Conservation (phyloP, 83 land plant species). For the Isoetes engelmannii region DNA sequence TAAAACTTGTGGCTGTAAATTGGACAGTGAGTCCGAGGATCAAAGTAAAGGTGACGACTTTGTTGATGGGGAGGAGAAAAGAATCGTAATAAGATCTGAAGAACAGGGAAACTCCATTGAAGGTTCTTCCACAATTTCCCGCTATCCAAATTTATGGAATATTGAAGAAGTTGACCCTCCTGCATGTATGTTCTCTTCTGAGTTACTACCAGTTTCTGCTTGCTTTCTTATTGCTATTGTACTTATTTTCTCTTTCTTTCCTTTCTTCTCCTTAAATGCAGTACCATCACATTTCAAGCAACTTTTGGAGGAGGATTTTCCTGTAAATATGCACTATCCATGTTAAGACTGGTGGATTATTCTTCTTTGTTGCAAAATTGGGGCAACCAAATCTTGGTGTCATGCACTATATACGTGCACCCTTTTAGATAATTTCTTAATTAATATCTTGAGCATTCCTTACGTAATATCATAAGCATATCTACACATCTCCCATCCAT, state of each 20-base stretch:
- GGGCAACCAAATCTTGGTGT: background rate
- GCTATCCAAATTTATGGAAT: constrained; percentile 22
- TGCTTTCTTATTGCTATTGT: background rate
- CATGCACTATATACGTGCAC: background rate
- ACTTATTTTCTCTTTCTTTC: background rate
- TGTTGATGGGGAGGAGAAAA: constrained; percentile 18
- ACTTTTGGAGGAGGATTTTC: constrained; percentile 71
- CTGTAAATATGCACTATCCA: constrained; percentile 30
- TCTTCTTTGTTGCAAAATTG: no score
- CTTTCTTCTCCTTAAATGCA: constrained; percentile 25
- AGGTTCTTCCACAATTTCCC: no score
- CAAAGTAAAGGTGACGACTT: constrained; percentile 1
- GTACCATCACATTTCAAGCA: constrained; percentile 55
- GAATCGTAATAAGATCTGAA: background rate
- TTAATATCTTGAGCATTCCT: no score
- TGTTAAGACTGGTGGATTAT: no score
- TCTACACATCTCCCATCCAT: background rate
- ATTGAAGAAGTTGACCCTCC: constrained; percentile 60
- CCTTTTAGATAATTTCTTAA: background rate
- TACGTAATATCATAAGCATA: constrained; percentile 2
- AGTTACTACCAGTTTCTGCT: background rate
- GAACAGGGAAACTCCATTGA: no score
- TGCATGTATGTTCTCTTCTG: constrained; percentile 31
- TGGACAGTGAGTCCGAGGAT: background rate
- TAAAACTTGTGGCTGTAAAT: no score